Base-by-base conservation (phyloP, 257 asterid species). In the Agastache rugosa region DNA sequence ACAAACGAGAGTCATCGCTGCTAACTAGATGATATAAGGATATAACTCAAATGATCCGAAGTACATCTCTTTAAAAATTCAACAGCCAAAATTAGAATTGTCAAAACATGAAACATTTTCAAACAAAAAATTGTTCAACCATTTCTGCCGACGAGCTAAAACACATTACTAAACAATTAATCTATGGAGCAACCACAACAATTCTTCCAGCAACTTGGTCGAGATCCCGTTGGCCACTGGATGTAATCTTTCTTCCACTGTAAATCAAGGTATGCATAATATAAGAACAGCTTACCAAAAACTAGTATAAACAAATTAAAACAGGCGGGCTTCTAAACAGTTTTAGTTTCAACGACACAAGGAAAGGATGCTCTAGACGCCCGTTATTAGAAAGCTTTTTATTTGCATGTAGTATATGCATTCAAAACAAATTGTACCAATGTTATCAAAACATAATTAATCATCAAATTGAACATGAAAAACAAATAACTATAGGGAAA, bases 201-300 rank as follows among this genome's bases (percentile, higher is more conserved):
- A 91, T 85, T 67, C 91, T 87, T 67, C 98, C 98, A 41, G 98
- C 97, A 66, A 93, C 96, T 76, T 93, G 98, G 69, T 93, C 98
- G 12, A 93, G 97, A 77, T 93, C 98, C 79, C 97, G 66, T 48
- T 83, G 95, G 22, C 98, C 98, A 5, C 82, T 91, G 65, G 97
- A 91, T 54, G 98, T 93, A 85, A 93, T 93, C 67, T 70, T 89
- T 70, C 98, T 85, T 76, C 98, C 98, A 19, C 97, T 93, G 88
- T 7, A 55, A 29, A 75, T 62, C 64, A 34, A 17, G 12, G 1
- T 6, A 6, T 16, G 19, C 6, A 27, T 6, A 56, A 27, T 1
- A 20, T 11, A 45, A 35, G 22, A 11, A 16, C 1, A 44, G 6
- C 9, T 48, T 16, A 45, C 17, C 12, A 11, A 0, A 45, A 54